A percentile compares a stretch with the other conserved stretches of the same genome.
Conservation (phyloP, 1,284 basidiomycete species). For the Vanrija pseudolonga region DNA sequence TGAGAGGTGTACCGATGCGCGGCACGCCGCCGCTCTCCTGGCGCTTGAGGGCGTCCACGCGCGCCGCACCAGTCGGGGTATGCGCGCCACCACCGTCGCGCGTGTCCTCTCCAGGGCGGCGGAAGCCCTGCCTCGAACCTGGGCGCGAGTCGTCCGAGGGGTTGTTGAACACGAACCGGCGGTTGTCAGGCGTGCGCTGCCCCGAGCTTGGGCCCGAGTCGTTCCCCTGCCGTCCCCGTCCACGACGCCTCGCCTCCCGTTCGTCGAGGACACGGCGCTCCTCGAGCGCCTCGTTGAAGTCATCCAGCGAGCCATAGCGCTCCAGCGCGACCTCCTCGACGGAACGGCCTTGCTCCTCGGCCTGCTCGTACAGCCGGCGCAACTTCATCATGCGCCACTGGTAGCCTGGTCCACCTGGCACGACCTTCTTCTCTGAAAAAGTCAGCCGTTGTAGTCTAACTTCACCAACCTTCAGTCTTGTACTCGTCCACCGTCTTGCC, state of each 20-base stretch:
- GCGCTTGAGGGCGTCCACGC: conserved; percentile 38
- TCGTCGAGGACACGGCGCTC: conserved; percentile 82
- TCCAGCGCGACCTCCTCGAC: conserved; percentile 83
- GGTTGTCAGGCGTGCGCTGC: conserved; percentile 41
- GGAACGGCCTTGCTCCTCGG: conserved; percentile 71
- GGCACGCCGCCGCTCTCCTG: conserved; percentile 22
- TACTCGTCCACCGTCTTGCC: conserved; percentile 60
- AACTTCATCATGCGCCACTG: conserved; percentile 99
- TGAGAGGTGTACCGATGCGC: neutral
- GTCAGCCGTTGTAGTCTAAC: neutral
- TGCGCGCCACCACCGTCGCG: conserved; percentile 45
- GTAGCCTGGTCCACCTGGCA: conserved; percentile 83
- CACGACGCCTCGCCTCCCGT: conserved; percentile 58
- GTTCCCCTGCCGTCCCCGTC: conserved; percentile 21
- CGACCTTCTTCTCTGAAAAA: conserved; percentile 48
- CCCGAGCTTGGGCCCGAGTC: conserved; percentile 57
- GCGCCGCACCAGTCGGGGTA: conserved; percentile 31
- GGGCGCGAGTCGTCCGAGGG: conserved; percentile 44
- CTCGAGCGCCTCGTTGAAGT: conserved; percentile 81
- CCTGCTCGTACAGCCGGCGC: conserved; percentile 79
- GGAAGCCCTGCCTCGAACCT: conserved; percentile 71
- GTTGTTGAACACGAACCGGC: conserved; percentile 49
- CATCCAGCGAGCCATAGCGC: conserved; percentile 75
- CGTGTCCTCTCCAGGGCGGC: conserved; percentile 63
- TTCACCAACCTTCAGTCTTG: conserved; percentile 51